These are phyloP conservation scores for Neospora caninum DNA, from an alignment of 169 alveolate species.

Conservation along the genomic window DNA sequence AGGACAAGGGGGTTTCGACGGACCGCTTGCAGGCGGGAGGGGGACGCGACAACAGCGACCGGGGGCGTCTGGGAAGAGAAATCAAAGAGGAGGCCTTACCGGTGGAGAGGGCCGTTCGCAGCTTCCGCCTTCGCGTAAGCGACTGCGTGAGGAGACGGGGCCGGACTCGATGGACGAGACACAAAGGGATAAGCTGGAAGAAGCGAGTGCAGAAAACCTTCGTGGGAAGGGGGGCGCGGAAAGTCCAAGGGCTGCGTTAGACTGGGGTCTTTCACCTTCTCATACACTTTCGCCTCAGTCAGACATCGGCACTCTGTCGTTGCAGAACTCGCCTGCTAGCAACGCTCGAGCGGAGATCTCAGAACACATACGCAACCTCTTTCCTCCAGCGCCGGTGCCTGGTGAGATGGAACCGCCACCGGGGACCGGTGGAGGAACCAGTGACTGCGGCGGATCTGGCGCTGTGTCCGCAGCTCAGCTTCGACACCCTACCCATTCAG, in stretches of 20 bases:
- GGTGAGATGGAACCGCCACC: neutral
- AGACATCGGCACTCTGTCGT: neutral
- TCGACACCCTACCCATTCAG: no score
- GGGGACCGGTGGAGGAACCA: neutral
- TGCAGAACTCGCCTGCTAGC: slow-evolving; percentile 39
- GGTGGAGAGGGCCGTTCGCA: neutral
- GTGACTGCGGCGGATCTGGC: neutral
- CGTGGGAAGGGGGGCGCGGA: neutral
- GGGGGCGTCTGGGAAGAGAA: no score
- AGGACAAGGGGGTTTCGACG: no score
- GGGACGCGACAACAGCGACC: no score
- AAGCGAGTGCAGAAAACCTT: neutral
- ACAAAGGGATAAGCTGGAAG: neutral
- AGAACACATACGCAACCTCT: neutral
- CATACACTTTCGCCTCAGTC: slow-evolving; percentile 31
- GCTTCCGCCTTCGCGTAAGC: neutral
- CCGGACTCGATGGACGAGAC: neutral
- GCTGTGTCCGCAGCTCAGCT: no score
- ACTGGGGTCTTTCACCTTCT: slow-evolving; percentile 36
- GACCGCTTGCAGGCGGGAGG: no score
- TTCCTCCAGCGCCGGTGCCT: neutral
- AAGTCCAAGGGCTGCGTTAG: neutral
- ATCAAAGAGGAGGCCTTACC: neutral
- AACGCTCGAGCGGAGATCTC: neutral
- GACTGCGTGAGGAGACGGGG: slow-evolving; percentile 2